Conservation (phyloP, 2,329 filamentous ascomycete species). For the Drechslerella dactyloides region DNA sequence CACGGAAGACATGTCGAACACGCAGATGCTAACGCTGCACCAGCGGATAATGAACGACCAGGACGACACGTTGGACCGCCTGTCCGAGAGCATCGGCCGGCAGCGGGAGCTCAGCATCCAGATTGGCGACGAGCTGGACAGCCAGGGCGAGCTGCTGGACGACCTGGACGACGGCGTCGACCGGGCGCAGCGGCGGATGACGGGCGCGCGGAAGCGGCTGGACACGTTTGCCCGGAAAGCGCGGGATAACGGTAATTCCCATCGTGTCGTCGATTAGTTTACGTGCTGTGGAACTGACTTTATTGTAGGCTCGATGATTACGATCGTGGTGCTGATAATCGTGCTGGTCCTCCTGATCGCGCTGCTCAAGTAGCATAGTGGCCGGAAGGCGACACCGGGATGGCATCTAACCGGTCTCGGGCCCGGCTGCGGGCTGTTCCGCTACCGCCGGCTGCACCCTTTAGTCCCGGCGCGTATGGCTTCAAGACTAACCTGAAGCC, state of each 20-base stretch:
- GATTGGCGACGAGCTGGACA: conserved; percentile 94
- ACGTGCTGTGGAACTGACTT: conserved; percentile 58
- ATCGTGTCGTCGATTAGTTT: not conserved
- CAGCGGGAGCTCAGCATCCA: conserved; percentile 93
- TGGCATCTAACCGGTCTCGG: no score
- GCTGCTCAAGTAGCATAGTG: conserved; percentile 71
- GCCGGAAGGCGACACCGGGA: no score
- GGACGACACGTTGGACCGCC: conserved; percentile 86
- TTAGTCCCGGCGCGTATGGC: no score
- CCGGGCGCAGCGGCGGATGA: conserved; percentile 76
- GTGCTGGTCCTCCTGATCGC: conserved; percentile 82
- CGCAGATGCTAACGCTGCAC: conserved; percentile 87
- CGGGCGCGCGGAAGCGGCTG: conserved; percentile 75
- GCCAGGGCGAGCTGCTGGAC: conserved; percentile 85
- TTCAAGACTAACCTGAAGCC: no score
- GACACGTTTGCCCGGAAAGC: conserved; percentile 75
- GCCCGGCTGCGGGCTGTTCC: no score
- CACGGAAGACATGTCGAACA: conserved; percentile 71
- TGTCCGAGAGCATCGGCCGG: conserved; percentile 84
- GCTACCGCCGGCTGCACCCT: not conserved
- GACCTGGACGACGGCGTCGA: conserved; percentile 85
- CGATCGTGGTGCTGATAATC: conserved; percentile 78
- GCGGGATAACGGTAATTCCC: conserved; percentile 63
- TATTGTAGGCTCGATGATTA: conserved; percentile 68
- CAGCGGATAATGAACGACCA: conserved; percentile 81